Percentiles rank a stretch among this genome's conserved stretches.
phyloP scores from a whole-genome alignment of 805 yeast species.

The Yarrowia sp. region DNA sequence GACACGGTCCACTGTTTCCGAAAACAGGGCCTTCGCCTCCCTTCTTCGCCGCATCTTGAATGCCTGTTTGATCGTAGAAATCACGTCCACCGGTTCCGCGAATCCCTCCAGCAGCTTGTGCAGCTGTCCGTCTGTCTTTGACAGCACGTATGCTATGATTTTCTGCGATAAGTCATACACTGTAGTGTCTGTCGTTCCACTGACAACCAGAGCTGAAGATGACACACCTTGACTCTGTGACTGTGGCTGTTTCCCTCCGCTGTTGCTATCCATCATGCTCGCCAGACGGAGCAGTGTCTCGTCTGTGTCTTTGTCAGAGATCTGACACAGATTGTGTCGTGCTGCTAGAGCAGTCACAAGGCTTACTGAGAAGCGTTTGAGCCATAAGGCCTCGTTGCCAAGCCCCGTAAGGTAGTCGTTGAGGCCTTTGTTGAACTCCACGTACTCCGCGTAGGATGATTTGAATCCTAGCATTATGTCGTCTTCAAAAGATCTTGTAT shows the following conservation, averaged over 20 bases:
- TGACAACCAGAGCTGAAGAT: background rate
- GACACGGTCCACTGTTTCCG: background rate
- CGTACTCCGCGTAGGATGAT: constrained; percentile 4
- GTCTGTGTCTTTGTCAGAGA: constrained; percentile 3
- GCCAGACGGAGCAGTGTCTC: constrained; percentile 3
- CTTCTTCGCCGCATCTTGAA: background rate
- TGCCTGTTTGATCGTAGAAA: background rate
- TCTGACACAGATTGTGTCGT: background rate
- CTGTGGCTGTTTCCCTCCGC: background rate
- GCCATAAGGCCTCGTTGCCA: constrained; percentile 13
- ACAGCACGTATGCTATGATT: background rate
- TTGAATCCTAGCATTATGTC: constrained; percentile 11
- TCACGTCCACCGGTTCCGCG: background rate
- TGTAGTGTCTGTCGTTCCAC: background rate
- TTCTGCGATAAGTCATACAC: background rate
- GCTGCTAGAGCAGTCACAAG: background rate
- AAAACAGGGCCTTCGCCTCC: background rate
- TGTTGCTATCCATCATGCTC: constrained; percentile 1
- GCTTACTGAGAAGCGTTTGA: constrained; percentile 5
- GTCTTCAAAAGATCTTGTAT: background rate
- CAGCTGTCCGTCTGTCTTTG: background rate
- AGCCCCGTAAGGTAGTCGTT: background rate
- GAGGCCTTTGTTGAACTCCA: background rate
- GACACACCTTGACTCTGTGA: background rate
- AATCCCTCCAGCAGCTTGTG: background rate